Conservation (phyloP, 2,329 filamentous ascomycete species). For the Lasiodiplodia gonubiensis region DNA sequence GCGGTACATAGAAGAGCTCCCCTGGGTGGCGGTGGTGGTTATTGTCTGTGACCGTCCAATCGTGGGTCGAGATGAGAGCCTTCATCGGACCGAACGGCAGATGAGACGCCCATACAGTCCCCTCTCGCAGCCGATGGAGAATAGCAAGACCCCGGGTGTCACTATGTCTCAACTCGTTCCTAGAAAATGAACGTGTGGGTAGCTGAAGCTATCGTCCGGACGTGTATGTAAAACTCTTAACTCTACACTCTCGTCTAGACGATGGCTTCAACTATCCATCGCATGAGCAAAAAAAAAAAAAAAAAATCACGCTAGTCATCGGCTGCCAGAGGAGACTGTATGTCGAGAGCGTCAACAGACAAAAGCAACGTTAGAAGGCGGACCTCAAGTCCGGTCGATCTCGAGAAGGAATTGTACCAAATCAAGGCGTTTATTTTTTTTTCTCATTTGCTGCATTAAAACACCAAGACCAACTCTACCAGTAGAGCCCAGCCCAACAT, state of each 20-base stretch:
- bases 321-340: no score
- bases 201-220: no score
- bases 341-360: not conserved
- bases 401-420: not conserved
- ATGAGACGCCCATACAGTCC: not conserved
- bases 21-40: not conserved
- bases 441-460: constrained; percentile 17
- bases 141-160: no score
- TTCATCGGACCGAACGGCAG: not conserved
- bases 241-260: no score
- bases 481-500: constrained; percentile 8
- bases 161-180: no score
- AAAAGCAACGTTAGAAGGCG: not conserved
- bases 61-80: not conserved
- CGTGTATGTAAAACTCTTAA: no score
- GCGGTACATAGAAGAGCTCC: not conserved
- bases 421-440: not conserved
- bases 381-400: not conserved
- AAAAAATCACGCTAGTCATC: no score
- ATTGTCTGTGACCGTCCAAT: not conserved
- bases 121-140: no score
- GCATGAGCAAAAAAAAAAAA: no score
- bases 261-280: no score
- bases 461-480: constrained; percentile 22
- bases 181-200: no score